Conservation (phyloP, 1,284 basidiomycete genomes). For the Melampsora larici-populina region DNA sequence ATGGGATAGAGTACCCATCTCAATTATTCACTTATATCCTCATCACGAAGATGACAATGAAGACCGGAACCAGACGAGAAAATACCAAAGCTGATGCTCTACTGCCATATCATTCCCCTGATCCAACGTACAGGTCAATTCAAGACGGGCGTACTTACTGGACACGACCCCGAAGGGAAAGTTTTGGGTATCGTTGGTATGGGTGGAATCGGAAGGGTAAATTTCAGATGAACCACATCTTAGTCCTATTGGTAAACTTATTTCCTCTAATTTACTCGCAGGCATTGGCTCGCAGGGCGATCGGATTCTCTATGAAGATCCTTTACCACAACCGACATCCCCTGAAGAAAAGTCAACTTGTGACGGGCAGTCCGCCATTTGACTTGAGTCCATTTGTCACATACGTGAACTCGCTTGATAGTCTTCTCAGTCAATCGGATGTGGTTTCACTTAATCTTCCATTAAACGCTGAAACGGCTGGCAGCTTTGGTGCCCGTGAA, state of each 20-base stretch:
- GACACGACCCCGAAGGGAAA: conserved; percentile 72
- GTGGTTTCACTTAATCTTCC: conserved; percentile 49
- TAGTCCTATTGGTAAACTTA: neutral
- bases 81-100: neutral
- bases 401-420: conserved; percentile 68
- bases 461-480: conserved; percentile 66
- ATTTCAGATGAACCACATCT: conserved; percentile 3
- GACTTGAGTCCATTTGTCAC: conserved; percentile 1
- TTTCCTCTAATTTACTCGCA: conserved; percentile 8
- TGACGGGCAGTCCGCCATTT: conserved; percentile 54
- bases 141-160: conserved; percentile 50
- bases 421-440: conserved; percentile 62
- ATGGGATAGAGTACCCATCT: neutral
- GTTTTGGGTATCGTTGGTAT: conserved; percentile 82
- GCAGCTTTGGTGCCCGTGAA: conserved; percentile 71
- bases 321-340: conserved; percentile 74
- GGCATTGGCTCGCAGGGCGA: conserved; percentile 53
- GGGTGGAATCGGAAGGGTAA: conserved; percentile 71
- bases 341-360: conserved; percentile 24
- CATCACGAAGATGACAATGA: neutral
- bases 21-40: neutral
- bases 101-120: neutral
- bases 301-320: conserved; percentile 71
- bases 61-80: no score
- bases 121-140: conserved; percentile 56